Percentiles rank a stretch among this genome's conserved stretches.
Conservation (phyloP, 148 eudicot species). For the Camellia sinensis region DNA sequence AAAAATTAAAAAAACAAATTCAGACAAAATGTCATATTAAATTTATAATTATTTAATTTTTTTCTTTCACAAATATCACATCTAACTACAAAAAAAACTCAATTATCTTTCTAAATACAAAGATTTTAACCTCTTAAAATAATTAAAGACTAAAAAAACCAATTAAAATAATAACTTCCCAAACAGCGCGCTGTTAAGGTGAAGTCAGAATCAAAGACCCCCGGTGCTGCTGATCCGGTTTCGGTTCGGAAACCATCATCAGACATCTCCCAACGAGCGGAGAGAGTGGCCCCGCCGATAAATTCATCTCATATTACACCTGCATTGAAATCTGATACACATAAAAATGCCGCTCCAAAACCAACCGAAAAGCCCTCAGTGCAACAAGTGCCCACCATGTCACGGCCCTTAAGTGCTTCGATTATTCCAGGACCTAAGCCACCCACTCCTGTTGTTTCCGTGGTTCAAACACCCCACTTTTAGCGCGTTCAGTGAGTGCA, state of each 20-base stretch:
- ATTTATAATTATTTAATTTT: too few species aligned
- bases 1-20: too few species aligned
- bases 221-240: conserved; percentile 24
- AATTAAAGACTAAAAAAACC: too few species aligned
- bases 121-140: too few species aligned
- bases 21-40: too few species aligned
- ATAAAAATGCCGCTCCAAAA: conserved; percentile 33
- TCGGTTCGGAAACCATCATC: conserved; percentile 34
- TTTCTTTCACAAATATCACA: too few species aligned
- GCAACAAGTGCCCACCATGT: conserved; percentile 46
- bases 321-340: conserved; percentile 30
- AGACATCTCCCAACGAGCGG: conserved; percentile 28
- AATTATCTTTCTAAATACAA: too few species aligned
- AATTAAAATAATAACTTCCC: too few species aligned
- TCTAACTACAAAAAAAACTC: too few species aligned
- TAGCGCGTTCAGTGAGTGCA: conserved; percentile 44
- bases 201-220: too few species aligned
- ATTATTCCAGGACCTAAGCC: conserved; percentile 47
- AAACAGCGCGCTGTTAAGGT: too few species aligned
- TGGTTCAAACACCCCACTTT: conserved; percentile 42
- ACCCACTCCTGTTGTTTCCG: conserved; percentile 40
- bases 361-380: conserved; percentile 1
- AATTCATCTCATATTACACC: conserved; percentile 33
- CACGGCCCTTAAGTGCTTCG: conserved; percentile 85
- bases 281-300: conserved; percentile 21